phyloP scores from a whole-genome alignment of 2,329 filamentous ascomycete genomes.

The Xylaria sp. region DNA sequence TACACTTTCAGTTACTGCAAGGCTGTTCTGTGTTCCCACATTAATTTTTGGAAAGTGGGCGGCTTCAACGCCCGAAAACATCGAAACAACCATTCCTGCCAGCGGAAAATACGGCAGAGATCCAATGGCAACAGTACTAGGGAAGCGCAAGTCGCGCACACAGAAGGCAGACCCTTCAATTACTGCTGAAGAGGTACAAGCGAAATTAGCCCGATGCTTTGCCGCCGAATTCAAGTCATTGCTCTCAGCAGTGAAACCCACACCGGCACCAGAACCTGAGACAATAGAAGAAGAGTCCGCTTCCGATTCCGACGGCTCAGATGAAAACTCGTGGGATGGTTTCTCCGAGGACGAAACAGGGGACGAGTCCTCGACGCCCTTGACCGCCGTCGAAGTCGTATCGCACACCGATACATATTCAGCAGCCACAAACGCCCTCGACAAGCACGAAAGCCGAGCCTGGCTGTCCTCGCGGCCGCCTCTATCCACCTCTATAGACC shows the following conservation, averaged over 20 bases:
- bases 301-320: slow-evolving; percentile 24
- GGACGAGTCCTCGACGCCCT: slow-evolving; percentile 34
- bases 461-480: slow-evolving; percentile 70
- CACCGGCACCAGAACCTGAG: slow-evolving; percentile 24
- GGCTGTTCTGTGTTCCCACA: slow-evolving; percentile 29
- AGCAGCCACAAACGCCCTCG: slow-evolving; percentile 57
- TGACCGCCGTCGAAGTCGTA: slow-evolving; percentile 65
- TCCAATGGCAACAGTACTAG: slow-evolving; percentile 57
- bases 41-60: slow-evolving; percentile 32
- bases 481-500: slow-evolving; percentile 42
- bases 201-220: slow-evolving; percentile 84
- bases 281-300: slow-evolving; percentile 56
- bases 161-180: slow-evolving; percentile 44
- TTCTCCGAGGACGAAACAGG: slow-evolving; percentile 63
- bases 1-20: slow-evolving; percentile 9
- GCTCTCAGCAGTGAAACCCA: slow-evolving; percentile 40
- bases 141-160: slow-evolving; percentile 60
- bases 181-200: slow-evolving; percentile 68
- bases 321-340: slow-evolving; percentile 37
- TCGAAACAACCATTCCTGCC: neutral
- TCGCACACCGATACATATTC: slow-evolving; percentile 63
- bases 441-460: slow-evolving; percentile 76
- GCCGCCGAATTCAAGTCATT: slow-evolving; percentile 88
- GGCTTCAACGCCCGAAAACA: slow-evolving; percentile 1
- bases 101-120: neutral